phyloP scores from a whole-genome alignment of 2,329 filamentous ascomycete genomes.

The Trichoderma citrinoviride region DNA sequence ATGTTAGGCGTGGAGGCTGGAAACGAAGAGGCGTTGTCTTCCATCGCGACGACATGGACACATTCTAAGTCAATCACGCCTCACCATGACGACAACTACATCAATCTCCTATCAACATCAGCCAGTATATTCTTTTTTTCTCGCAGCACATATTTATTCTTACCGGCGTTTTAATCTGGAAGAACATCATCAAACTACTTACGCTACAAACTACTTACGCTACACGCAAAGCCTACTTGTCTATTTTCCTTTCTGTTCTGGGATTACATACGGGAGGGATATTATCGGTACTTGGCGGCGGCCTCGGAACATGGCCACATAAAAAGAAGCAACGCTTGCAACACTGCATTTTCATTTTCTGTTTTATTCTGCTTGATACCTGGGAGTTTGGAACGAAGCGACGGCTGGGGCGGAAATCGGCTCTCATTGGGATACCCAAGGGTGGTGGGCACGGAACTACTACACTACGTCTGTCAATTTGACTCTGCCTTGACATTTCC shows the following conservation, averaged over 20 bases:
- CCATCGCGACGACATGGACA: constrained; percentile 32
- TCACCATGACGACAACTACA: constrained; percentile 3
- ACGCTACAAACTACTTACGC: background rate
- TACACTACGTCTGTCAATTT: background rate
- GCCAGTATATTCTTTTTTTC: background rate
- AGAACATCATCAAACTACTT: background rate
- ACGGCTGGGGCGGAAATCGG: constrained; percentile 3
- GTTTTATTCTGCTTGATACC: too few relatives aligned
- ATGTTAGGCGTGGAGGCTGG: constrained; percentile 44
- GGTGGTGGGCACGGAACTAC: constrained; percentile 1
- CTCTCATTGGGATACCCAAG: constrained; percentile 17
- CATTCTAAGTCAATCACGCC: background rate
- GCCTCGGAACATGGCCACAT: constrained; percentile 2
- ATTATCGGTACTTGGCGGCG: background rate
- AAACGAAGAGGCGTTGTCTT: constrained; percentile 45
- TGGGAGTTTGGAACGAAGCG: constrained; percentile 5
- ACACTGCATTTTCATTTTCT: constrained; percentile 11
- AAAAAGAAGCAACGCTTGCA: constrained; percentile 13
- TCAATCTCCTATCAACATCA: background rate
- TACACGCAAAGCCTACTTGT: background rate
- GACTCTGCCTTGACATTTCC: background rate
- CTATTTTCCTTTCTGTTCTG: background rate
- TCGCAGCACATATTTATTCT: constrained; percentile 4
- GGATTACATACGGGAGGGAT: background rate
- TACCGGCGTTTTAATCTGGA: background rate